Evolutionary conservation across 108 stramenopile species (phyloP), one percentile per base, ranked within the genome.

Genomic region (Mayamaea pseudoterrestris): DNA sequence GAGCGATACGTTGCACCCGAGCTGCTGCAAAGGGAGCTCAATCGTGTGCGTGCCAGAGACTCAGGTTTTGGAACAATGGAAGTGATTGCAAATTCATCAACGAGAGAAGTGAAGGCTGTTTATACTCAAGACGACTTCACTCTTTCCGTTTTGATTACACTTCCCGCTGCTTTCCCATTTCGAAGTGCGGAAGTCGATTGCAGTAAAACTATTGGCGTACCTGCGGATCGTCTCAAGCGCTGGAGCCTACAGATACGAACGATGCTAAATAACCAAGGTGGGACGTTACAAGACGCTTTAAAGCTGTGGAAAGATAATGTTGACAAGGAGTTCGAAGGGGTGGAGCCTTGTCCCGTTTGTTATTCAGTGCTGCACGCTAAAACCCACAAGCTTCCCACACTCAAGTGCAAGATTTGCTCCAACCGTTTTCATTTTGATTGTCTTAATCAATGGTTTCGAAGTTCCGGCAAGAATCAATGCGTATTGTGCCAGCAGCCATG

Each of bases 301-400:
- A 32, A 90, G 36, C 57, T 95, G 16, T 99, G 98, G 98, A 94
- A 93, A 61, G 65, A 88, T 60, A 96, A 97, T 55, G 78, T 97
- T 1, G 94, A 99, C 56, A 86, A 91, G 60, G 96, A 97, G 63
- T 95, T 97, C 47, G 94, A 94, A 40, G 98, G 98, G 9, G 84
- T 97, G n/a, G 96, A 97, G 57, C 96, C 98, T 12, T 99, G 98
- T 59, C 95, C 95, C 2, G 84, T 99, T 27, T 99, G 98, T 61
- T 98, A 97, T 53, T 80, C 81, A 14, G 93, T 96, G 14, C 65
- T 98, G 13, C 83, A 91, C 46, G 79, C 80, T 23, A 92, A 88
- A 62, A 80, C 85, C 12, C 82, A 90, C 45, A 71, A 76, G 18
- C 75, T 93, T 57, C 95, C 95, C 13, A 67, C 71, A 44, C 36